phyloP scores from a whole-genome alignment of 208 protist species.

The Wallacemonas sp. region DNA sequence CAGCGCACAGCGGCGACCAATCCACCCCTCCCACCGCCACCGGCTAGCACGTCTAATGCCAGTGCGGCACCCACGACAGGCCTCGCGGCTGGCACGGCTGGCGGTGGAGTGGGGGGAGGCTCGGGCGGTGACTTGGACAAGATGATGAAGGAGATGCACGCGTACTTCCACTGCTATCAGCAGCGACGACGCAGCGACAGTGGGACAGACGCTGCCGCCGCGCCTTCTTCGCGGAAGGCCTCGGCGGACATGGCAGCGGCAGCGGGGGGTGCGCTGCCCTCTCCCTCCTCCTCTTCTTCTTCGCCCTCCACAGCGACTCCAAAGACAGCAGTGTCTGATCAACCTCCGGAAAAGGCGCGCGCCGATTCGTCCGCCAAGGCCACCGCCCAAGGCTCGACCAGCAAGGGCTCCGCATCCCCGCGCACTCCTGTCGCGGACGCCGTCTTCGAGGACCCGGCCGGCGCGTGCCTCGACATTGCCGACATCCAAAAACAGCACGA shows the following conservation, averaged over 20 bases:
- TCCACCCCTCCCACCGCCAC: not conserved
- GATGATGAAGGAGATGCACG: slow-evolving; percentile 45
- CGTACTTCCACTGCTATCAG: slow-evolving; percentile 23
- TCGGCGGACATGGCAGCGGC: not conserved
- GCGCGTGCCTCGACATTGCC: not conserved
- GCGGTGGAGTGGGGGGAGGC: no score
- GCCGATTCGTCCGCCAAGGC: no score
- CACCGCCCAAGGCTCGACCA: not conserved
- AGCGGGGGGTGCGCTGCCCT: not conserved
- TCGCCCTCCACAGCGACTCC: not conserved
- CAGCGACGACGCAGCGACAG: not conserved
- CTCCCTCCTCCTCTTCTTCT: not conserved
- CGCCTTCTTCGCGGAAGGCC: not conserved
- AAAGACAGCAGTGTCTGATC: not conserved
- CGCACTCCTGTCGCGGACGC: not conserved
- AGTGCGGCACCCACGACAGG: no score
- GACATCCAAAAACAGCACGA: slow-evolving; percentile 17
- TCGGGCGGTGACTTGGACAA: slow-evolving; percentile 25
- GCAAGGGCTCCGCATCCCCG: no score
- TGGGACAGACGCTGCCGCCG: not conserved
- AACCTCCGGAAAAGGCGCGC: no score
- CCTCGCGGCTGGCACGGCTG: no score
- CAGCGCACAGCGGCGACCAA: not conserved
- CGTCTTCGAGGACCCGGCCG: slow-evolving; percentile 4
- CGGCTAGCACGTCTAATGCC: no score